Evolutionary conservation across 2,329 filamentous ascomycete genomes (phyloP).

Genomic region (Biscogniauxia sp.): DNA sequence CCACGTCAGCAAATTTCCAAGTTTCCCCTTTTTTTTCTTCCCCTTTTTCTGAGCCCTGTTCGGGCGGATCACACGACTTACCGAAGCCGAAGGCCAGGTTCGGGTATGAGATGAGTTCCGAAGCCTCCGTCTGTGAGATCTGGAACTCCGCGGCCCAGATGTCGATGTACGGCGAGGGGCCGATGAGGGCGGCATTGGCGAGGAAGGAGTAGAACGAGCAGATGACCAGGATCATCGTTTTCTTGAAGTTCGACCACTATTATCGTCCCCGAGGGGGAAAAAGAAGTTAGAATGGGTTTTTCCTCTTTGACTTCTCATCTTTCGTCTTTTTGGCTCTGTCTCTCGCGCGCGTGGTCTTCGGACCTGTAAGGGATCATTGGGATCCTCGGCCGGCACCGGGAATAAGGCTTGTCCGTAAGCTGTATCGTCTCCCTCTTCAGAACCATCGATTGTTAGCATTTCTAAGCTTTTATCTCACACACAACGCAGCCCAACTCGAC

Average conservation of each 20-base stretch:
- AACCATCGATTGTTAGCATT: neutral
- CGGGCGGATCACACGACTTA: slow-evolving; percentile 9
- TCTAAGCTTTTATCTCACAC: too few relatives aligned
- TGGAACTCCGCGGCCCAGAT: slow-evolving; percentile 53
- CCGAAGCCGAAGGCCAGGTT: slow-evolving; percentile 60
- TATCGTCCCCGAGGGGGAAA: neutral
- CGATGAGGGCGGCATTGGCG: slow-evolving; percentile 54
- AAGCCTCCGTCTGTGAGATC: slow-evolving; percentile 49
- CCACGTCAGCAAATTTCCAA: slow-evolving; percentile 10
- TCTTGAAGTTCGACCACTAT: slow-evolving; percentile 56
- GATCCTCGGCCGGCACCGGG: slow-evolving; percentile 29
- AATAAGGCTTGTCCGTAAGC: slow-evolving; percentile 29
- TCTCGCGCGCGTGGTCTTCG: neutral
- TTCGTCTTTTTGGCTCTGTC: neutral
- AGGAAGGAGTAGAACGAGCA: slow-evolving; percentile 58
- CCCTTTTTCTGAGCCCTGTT: neutral
- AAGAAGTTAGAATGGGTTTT: slow-evolving; percentile 6
- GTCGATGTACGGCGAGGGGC: slow-evolving; percentile 57
- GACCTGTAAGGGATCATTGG: slow-evolving; percentile 30
- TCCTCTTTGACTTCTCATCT: neutral
- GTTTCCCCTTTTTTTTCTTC: neutral
- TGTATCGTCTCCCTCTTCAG: slow-evolving; percentile 29
- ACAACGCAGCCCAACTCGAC: too few relatives aligned
- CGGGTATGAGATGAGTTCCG: slow-evolving; percentile 57
- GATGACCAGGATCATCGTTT: slow-evolving; percentile 55